Percentiles rank a stretch among this genome's conserved stretches.
These are phyloP conservation scores for Drosera capensis DNA, from an alignment of 148 eudicot genomes.

Conservation along the genomic window DNA sequence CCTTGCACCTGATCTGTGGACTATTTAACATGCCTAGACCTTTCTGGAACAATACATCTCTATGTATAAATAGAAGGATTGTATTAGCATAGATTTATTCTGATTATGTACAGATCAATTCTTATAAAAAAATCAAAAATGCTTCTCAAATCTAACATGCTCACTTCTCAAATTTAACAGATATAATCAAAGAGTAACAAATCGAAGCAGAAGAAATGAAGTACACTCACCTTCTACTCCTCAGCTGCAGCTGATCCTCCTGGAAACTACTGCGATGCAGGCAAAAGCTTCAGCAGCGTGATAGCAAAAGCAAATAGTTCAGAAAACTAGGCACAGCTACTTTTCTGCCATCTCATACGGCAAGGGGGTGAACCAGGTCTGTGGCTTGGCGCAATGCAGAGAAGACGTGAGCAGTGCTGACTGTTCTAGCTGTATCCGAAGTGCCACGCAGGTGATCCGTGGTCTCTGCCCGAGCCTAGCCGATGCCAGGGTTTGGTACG, in stretches of 20 bases:
- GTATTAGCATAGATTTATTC: too few species aligned
- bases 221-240: too few species aligned
- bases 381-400: slow-evolving; percentile 76
- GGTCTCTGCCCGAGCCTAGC: slow-evolving; percentile 34
- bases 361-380: slow-evolving; percentile 16
- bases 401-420: slow-evolving; percentile 45
- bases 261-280: slow-evolving; percentile 29
- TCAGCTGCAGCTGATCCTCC: slow-evolving; percentile 31
- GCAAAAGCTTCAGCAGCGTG: slow-evolving; percentile 10
- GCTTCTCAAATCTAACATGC: too few species aligned
- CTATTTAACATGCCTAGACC: too few species aligned
- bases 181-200: too few species aligned
- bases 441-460: slow-evolving; percentile 28
- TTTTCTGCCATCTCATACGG: slow-evolving; percentile 38
- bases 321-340: slow-evolving; percentile 21
- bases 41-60: too few species aligned
- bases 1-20: too few species aligned
- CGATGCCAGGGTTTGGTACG: slow-evolving; percentile 22
- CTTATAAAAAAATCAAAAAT: too few species aligned
- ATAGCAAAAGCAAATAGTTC: slow-evolving; percentile 33
- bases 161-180: too few species aligned
- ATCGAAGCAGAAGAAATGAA: too few species aligned
- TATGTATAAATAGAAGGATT: too few species aligned
- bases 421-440: slow-evolving; percentile 51
- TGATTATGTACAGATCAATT: too few species aligned